A percentile compares a stretch with the other conserved stretches of the same genome.
These are phyloP conservation scores for Circinella umbellata DNA, from an alignment of 371 early-diverging fungal species.

Conservation along the genomic window DNA sequence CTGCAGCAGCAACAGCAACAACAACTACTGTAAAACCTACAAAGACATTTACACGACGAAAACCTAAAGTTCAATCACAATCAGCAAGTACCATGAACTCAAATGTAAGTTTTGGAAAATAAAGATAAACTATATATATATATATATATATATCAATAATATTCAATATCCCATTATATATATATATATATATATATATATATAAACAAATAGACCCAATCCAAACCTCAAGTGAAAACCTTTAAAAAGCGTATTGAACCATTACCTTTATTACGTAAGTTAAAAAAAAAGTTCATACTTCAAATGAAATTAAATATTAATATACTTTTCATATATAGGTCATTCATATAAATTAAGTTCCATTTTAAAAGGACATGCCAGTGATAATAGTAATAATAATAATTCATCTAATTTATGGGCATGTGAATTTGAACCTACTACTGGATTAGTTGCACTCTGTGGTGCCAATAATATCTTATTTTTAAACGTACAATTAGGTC, in stretches of 20 bases:
- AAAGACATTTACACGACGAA: too few relatives aligned
- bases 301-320: too few relatives aligned
- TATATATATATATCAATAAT: too few relatives aligned
- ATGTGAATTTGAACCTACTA: constrained; percentile 45
- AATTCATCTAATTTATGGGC: constrained; percentile 55
- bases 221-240: not conserved
- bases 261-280: constrained; percentile 12
- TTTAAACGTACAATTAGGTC: constrained; percentile 52
- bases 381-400: constrained; percentile 19
- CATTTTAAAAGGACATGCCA: constrained; percentile 18
- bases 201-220: not conserved
- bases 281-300: not conserved
- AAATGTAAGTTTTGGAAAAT: not conserved
- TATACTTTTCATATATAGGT: not conserved
- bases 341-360: constrained; percentile 7
- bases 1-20: too few relatives aligned
- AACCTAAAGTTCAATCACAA: too few relatives aligned
- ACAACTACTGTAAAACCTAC: too few relatives aligned
- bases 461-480: constrained; percentile 56
- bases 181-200: not conserved
- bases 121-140: too few relatives aligned
- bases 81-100: too few relatives aligned
- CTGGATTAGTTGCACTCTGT: constrained; percentile 43
- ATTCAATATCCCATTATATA: too few relatives aligned
- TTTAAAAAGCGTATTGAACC: constrained; percentile 1